These are phyloP conservation scores for Gracilaria caudata DNA, from an alignment of 23 red algal species.

Conservation along the genomic window DNA sequence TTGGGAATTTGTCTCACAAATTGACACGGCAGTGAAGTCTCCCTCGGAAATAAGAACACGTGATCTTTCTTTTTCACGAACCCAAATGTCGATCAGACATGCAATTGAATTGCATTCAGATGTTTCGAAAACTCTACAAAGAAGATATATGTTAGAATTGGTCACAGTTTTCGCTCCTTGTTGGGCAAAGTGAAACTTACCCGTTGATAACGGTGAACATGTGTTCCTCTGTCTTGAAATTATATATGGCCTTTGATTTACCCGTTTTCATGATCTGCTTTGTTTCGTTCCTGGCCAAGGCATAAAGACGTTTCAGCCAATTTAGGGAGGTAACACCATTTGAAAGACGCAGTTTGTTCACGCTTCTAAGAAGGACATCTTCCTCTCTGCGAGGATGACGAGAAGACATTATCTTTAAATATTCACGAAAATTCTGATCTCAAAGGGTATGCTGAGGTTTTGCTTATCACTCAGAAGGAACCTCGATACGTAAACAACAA, in stretches of 20 bases:
- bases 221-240: background rate
- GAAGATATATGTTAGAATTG: background rate
- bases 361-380: background rate
- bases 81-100: background rate
- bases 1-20: background rate
- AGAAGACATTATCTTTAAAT: background rate
- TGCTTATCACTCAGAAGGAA: background rate
- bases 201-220: background rate
- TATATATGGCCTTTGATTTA: background rate
- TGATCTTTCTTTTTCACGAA: background rate
- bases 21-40: slow-evolving; percentile 1
- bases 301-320: background rate
- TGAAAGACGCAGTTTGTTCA: background rate
- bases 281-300: background rate
- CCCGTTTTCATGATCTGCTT: background rate
- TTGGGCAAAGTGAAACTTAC: background rate
- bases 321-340: background rate
- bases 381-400: background rate
- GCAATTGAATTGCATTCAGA: background rate
- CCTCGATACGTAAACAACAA: too few relatives aligned
- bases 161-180: background rate
- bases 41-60: background rate
- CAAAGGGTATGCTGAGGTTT: too few relatives aligned
- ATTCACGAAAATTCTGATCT: too few relatives aligned
- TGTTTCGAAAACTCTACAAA: background rate